Evolutionary conservation across 371 early-diverging fungal species (phyloP).

Genomic region (Haplosporangium sp.): DNA sequence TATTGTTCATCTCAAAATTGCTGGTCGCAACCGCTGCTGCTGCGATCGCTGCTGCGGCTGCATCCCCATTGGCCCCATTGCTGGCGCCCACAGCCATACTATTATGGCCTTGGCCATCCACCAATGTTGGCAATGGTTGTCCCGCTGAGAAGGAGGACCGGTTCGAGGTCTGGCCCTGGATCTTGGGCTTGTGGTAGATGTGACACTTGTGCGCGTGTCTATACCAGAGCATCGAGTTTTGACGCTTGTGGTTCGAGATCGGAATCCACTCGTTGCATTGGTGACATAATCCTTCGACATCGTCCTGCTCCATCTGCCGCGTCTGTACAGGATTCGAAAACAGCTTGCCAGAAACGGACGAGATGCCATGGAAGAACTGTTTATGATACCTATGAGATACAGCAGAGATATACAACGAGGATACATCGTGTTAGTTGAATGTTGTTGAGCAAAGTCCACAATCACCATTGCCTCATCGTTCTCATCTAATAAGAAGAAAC

Average conservation of each 20-base stretch:
- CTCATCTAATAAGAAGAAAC: neutral
- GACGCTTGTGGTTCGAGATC: slow-evolving; percentile 80
- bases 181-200: slow-evolving; percentile 85
- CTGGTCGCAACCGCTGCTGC: neutral
- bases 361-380: slow-evolving; percentile 94
- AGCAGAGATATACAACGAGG: slow-evolving; percentile 2
- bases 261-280: slow-evolving; percentile 90
- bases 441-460: too few species aligned
- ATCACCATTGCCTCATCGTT: neutral
- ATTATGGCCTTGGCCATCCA: slow-evolving; percentile 9
- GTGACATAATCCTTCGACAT: slow-evolving; percentile 91
- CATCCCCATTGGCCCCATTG: neutral
- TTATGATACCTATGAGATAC: slow-evolving; percentile 86
- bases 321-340: slow-evolving; percentile 83
- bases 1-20: slow-evolving; percentile 8
- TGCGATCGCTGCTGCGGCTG: slow-evolving; percentile 2
- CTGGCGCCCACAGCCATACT: neutral
- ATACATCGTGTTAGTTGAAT: neutral
- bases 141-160: slow-evolving; percentile 48
- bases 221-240: slow-evolving; percentile 88
- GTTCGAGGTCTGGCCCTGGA: slow-evolving; percentile 41
- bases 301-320: slow-evolving; percentile 71
- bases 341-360: slow-evolving; percentile 85
- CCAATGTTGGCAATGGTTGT: slow-evolving; percentile 27
- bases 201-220: slow-evolving; percentile 95